A percentile compares a stretch with the other conserved stretches of the same genome.
Evolutionary conservation across 257 asterid species (phyloP).

Genomic region (Ocimum tenuiflorum): DNA sequence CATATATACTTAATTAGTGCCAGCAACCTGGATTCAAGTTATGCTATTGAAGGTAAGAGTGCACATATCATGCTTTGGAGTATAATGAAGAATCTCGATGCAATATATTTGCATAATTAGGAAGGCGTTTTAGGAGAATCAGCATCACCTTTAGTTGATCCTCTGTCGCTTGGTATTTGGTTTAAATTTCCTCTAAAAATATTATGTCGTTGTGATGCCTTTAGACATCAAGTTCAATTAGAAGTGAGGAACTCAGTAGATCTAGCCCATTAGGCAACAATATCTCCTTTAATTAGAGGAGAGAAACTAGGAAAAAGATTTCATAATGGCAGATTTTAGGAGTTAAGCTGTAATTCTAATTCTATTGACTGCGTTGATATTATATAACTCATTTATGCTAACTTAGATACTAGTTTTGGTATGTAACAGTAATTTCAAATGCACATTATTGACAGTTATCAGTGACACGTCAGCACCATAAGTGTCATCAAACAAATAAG

Average conservation of each 20-base stretch:
- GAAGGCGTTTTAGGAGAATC: no score
- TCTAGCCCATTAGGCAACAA: background rate
- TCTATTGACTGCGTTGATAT: background rate
- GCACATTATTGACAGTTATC: slow-evolving; percentile 15
- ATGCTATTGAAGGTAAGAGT: background rate
- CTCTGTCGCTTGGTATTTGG: background rate
- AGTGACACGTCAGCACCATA: background rate
- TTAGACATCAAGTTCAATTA: background rate
- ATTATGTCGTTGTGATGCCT: background rate
- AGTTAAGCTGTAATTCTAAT: background rate
- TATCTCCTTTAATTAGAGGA: background rate
- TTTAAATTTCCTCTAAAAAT: background rate
- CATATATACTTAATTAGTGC: background rate
- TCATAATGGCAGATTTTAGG: background rate
- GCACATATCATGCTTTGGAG: background rate
- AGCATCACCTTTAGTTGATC: no score
- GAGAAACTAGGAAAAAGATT: background rate
- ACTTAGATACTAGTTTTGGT: slow-evolving; percentile 5
- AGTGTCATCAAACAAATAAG: background rate
- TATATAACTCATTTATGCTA: background rate
- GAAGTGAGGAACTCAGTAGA: background rate
- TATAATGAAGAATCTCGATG: background rate
- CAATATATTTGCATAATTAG: background rate
- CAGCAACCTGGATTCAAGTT: background rate
- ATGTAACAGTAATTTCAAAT: background rate